Evolutionary conservation across 2,329 filamentous ascomycete genomes (phyloP), one percentile per base, ranked within the genome.

Genomic region (Phialocephala subalpina): DNA sequence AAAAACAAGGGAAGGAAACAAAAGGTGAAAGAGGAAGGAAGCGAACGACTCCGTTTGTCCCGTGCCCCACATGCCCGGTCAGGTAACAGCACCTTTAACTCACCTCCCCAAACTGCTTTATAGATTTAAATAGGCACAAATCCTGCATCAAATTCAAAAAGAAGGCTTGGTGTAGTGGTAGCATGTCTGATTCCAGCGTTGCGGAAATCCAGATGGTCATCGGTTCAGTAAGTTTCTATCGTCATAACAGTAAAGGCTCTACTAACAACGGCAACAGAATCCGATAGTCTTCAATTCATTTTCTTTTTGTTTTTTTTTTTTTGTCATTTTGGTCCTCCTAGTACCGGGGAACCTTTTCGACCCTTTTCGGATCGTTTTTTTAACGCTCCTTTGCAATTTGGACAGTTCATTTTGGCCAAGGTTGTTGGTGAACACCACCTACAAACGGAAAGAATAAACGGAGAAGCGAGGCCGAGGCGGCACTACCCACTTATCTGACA

Each of bases 101-200:
- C 45, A 3, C 6, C n/a, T 3, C 6, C 45, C 45, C 5, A 25
- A 22, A 25, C 45, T 25, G 9, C 49, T 14, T 53, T 14, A 33
- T 53, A 53, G 25, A 29, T 29, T 33, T n/a, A 33, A 53, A 29
- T 53, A 53, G 29, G 25, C 25, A 53, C 2, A 22, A 11, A 11
- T 3, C 7, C 22, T 3, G 12, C 14, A 53, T 29, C 5, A 5
- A 33, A 53, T 16, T 8, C 11, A 42, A 42, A 33, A 57, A 42
- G 55, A 57, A 40, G 55, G 55, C 55, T 63, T 67, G 63, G 63
- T 64, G 65, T 67, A 68, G 67, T 69, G 65, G 69, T 70, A 70
- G 67, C 68, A 67, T 63, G 62, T 63, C 55, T 67, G 66, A 68
- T 69, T 69, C 55, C 64, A 67, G 68, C 40, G 29, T 52, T 47